Evolutionary conservation across 148 eudicot species (phyloP).

Genomic region (Cornus suecica): DNA sequence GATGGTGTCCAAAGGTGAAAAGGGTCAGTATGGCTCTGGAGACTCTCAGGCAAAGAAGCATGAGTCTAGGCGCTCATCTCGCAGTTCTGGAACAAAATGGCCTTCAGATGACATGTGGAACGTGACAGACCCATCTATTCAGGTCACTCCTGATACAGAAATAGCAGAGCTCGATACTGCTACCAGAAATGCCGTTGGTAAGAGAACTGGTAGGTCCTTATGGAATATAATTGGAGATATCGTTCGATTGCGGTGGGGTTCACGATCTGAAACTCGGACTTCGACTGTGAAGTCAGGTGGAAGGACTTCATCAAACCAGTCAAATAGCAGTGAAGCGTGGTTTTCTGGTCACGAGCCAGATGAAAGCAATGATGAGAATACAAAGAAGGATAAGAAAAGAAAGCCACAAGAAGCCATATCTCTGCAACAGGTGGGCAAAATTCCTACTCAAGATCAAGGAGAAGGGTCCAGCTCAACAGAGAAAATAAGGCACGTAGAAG

Average conservation of each 20-base stretch:
- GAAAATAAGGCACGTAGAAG: constrained; percentile 19
- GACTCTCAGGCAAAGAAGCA: constrained; percentile 30
- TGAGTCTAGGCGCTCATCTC: constrained; percentile 43
- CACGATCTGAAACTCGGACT: constrained; percentile 45
- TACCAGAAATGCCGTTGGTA: constrained; percentile 28
- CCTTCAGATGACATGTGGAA: constrained; percentile 70
- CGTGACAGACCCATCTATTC: constrained; percentile 41
- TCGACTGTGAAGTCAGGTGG: constrained; percentile 44
- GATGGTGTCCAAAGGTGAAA: constrained; percentile 24
- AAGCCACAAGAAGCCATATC: constrained; percentile 27
- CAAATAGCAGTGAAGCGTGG: constrained; percentile 63
- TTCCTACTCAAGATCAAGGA: constrained; percentile 24
- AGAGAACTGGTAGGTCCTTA: constrained; percentile 73
- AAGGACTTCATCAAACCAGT: constrained; percentile 51
- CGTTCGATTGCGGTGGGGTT: constrained; percentile 55
- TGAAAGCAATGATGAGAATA: constrained; percentile 34
- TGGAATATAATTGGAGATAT: constrained; percentile 61
- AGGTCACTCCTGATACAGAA: constrained; percentile 32
- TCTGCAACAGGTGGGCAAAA: constrained; percentile 11
- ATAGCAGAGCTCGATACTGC: constrained; percentile 25
- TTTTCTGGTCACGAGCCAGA: constrained; percentile 73
- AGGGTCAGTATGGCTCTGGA: constrained; percentile 26
- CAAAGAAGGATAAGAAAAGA: constrained; percentile 25
- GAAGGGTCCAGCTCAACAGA: constrained; percentile 24
- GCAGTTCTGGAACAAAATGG: constrained; percentile 42